Conservation (phyloP, 164 flowering plant genomes). For the Stephania japonica region DNA sequence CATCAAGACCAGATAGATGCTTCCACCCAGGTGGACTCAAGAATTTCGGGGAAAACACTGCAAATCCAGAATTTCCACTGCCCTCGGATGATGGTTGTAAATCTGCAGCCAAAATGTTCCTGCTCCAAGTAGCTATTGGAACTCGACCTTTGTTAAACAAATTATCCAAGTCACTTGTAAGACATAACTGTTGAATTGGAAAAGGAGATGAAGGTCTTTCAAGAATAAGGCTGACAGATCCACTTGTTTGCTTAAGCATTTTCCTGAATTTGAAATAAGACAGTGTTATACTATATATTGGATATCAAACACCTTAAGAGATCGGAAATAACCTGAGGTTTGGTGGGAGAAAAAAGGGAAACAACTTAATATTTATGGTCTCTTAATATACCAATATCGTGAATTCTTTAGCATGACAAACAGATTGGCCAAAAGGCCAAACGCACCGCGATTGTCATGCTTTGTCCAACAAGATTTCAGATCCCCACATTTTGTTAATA, state of each 20-base stretch:
- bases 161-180: conserved; percentile 39
- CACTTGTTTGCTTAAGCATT: conserved; percentile 51
- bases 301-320: background rate
- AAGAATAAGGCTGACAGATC: conserved; percentile 63
- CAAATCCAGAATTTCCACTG: conserved; percentile 68
- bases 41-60: conserved; percentile 56
- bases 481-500: too few species aligned
- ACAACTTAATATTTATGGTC: too few species aligned
- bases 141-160: conserved; percentile 66
- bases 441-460: too few species aligned
- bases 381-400: too few species aligned
- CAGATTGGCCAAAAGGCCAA: too few species aligned
- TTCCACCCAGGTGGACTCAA: conserved; percentile 49
- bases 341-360: too few species aligned
- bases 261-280: conserved; percentile 37
- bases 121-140: conserved; percentile 68
- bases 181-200: conserved; percentile 72
- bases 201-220: conserved; percentile 87
- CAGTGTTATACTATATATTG: background rate
- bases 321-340: background rate
- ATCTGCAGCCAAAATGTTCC: conserved; percentile 34
- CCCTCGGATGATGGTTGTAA: conserved; percentile 40
- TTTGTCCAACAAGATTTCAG: too few species aligned
- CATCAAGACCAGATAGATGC: conserved; percentile 33
- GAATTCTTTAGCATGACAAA: too few species aligned